Evolutionary conservation across 306 rosid genomes (phyloP).

Genomic region (Carpinus viminea): DNA sequence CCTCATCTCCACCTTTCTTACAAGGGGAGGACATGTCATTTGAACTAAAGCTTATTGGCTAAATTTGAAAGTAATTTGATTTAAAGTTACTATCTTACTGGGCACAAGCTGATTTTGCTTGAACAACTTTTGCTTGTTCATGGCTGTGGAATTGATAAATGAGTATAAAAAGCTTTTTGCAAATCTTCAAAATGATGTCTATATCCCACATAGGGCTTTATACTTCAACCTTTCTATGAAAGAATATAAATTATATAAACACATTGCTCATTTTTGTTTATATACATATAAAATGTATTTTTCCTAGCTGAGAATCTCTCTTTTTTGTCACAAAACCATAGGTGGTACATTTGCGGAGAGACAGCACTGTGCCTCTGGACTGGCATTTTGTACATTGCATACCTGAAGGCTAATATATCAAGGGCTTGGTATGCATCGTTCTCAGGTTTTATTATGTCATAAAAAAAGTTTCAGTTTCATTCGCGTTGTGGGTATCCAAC

Average conservation of each 20-base stretch:
- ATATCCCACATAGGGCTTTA: constrained; percentile 27
- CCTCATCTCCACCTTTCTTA: not conserved
- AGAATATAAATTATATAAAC: not conserved
- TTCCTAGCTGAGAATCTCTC: constrained; percentile 12
- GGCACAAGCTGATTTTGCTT: not conserved
- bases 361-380: constrained; percentile 94
- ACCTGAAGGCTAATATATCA: constrained; percentile 65
- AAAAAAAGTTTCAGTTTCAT: constrained; percentile 24
- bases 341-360: constrained; percentile 98
- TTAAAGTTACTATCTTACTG: not conserved
- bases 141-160: constrained; percentile 11
- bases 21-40: not conserved
- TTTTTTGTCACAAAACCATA: constrained; percentile 38
- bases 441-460: constrained; percentile 18
- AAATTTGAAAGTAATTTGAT: not conserved
- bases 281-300: not conserved
- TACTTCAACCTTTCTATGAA: constrained; percentile 6
- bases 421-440: constrained; percentile 70
- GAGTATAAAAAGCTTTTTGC: constrained; percentile 2
- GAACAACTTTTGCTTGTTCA: not conserved
- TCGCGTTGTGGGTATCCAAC: not conserved
- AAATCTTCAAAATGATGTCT: constrained; percentile 12
- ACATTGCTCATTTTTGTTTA: constrained; percentile 22
- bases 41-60: not conserved
- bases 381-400: constrained; percentile 66